phyloP scores from a whole-genome alignment of 306 rosid species.

The Calophaca sinica region DNA sequence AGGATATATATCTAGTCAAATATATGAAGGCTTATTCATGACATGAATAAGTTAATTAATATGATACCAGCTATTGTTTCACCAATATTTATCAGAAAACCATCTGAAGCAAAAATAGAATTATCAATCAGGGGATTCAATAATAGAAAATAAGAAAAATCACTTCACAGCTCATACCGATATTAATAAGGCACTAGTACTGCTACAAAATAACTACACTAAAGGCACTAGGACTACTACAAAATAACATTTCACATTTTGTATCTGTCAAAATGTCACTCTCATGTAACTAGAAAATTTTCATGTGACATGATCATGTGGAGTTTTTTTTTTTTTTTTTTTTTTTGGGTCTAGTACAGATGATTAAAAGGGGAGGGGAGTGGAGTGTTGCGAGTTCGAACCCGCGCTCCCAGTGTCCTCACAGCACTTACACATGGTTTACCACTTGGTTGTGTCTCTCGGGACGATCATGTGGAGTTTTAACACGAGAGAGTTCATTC shows the following conservation, averaged over 20 bases:
- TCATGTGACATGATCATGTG: background rate
- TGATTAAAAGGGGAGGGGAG: too few relatives aligned
- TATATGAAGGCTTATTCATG: slow-evolving; percentile 20
- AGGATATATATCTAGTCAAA: slow-evolving; percentile 36
- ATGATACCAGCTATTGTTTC: background rate
- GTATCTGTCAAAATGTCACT: too few relatives aligned
- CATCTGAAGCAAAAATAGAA: background rate
- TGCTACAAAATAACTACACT: too few relatives aligned
- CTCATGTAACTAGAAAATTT: background rate
- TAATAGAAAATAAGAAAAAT: slow-evolving; percentile 38
- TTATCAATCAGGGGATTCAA: background rate
- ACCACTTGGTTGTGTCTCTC: too few relatives aligned
- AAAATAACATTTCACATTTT: too few relatives aligned
- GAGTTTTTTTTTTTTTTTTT: background rate
- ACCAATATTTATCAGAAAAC: slow-evolving; percentile 22
- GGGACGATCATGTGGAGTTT: too few relatives aligned
- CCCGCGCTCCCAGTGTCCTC: too few relatives aligned
- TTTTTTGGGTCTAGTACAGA: too few relatives aligned
- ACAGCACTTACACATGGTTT: too few relatives aligned
- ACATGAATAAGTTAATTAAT: slow-evolving; percentile 12
- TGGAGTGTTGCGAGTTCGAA: too few relatives aligned
- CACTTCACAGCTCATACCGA: background rate
- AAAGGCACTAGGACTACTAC: too few relatives aligned
- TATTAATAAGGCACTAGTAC: background rate
- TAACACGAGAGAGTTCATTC: too few relatives aligned